Base-by-base conservation (phyloP, 2,329 filamentous ascomycete genomes). In the Penicillium brasilianum region DNA sequence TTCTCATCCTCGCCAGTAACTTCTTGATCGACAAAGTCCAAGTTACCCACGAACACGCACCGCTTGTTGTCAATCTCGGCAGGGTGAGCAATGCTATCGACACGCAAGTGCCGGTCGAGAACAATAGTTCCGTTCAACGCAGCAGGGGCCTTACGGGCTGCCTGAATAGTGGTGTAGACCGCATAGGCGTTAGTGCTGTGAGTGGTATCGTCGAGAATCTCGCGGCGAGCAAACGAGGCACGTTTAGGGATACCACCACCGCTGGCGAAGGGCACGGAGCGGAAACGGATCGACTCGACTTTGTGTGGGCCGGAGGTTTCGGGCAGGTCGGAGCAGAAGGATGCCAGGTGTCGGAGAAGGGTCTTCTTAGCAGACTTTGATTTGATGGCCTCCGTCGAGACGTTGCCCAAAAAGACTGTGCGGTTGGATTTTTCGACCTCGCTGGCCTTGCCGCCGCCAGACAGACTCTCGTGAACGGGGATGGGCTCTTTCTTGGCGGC, bases 11-110 rank as follows among this genome's bases (percentile, higher is more conserved):
- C 85, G 22, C 90, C 78, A 54, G 90, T 83, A 41, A 86, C 90
- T 79, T 97, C 93, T 67, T 97, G 92, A 71, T 97, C 94, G 16
- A 99, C 92, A 71, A 99, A 99, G 53, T 92, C 93, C 1, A 99
- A 85, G 73, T 99, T 99, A 50, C 95, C 95, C 28, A 99, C 91
- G 72, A 99, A 99, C 16, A 99, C 89, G 76, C 95, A 99, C 57
- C 93, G 90, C 61, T 90, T 88, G 76, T 97, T 88, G 73, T 96
- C 94, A 18, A 89, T 87, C 43, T 89, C 86, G 14, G 90, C 84
- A 0, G 95, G 95, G 77, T 97, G 93, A 0, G 93, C 92, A 36
- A 99, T 89, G 67, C 88, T 92, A 79, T 99, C 95, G 25, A 94
- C 94, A 44, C 94, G 88, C 58, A 99, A 80, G 77, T 99, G 95